A percentile compares a stretch with the other conserved stretches of the same genome.
Conservation (phyloP, 2,329 filamentous ascomycete genomes). For the Cryphonectria parasitica region DNA sequence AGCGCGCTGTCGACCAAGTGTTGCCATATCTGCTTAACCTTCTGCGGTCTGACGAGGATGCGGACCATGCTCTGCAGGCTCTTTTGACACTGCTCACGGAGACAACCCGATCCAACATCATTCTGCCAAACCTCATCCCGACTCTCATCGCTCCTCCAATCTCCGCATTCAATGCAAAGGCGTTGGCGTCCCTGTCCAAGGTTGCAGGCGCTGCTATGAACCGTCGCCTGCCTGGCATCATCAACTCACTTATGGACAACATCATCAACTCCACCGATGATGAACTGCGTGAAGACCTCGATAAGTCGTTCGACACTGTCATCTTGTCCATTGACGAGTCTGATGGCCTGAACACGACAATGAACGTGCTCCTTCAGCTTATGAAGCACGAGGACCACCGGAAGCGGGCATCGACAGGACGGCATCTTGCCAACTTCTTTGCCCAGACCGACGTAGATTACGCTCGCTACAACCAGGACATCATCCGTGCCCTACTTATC, state of each 20-base stretch:
- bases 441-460: conserved; percentile 80
- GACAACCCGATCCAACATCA: conserved; percentile 91
- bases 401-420: conserved; percentile 76
- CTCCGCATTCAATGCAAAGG: conserved; percentile 91
- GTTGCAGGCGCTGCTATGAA: conserved; percentile 93
- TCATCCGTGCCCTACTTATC: conserved; percentile 86
- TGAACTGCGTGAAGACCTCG: conserved; percentile 72
- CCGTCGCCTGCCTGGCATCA: conserved; percentile 81
- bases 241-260: conserved; percentile 94
- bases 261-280: conserved; percentile 79
- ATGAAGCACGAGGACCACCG: conserved; percentile 92
- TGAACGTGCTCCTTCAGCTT: conserved; percentile 88
- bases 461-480: conserved; percentile 93
- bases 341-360: conserved; percentile 92
- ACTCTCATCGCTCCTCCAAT: conserved; percentile 90
- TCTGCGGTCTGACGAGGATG: conserved; percentile 82
- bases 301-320: conserved; percentile 83
- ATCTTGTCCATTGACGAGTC: conserved; percentile 92
- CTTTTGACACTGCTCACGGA: conserved; percentile 94
- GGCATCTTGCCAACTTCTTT: conserved; percentile 87
- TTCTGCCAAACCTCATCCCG: conserved; percentile 92
- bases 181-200: conserved; percentile 87
- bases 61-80: conserved; percentile 89
- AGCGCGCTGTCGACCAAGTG: conserved; percentile 92
- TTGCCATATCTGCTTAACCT: conserved; percentile 89